Conservation (phyloP, 75 land plant genomes). For the Azolla pinnata region DNA sequence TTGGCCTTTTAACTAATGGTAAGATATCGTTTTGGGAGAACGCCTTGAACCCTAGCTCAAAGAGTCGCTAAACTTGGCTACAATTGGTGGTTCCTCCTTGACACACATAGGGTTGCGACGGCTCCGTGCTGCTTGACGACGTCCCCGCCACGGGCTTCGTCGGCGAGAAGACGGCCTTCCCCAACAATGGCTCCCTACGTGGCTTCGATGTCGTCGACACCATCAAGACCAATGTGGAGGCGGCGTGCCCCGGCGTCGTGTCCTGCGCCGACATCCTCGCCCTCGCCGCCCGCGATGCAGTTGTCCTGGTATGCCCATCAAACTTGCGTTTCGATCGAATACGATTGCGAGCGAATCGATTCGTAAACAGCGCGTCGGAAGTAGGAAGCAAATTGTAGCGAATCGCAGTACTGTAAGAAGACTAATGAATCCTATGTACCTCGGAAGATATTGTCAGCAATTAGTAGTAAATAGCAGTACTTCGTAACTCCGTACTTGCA, state of each 20-base stretch:
- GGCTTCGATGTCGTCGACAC: constrained; percentile 44
- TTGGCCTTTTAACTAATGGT: too few species aligned
- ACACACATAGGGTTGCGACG: constrained; percentile 50
- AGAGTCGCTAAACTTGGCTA: neutral
- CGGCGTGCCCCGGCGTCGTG: constrained; percentile 35
- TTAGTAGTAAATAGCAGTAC: too few species aligned
- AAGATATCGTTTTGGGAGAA: neutral
- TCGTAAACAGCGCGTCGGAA: too few species aligned
- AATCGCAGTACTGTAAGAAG: too few species aligned
- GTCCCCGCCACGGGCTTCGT: constrained; percentile 19
- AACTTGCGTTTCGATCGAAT: too few species aligned
- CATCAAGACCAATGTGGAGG: constrained; percentile 37
- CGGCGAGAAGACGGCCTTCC: constrained; percentile 29
- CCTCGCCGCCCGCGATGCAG: constrained; percentile 51
- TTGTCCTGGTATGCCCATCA: constrained; percentile 15
- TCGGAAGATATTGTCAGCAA: too few species aligned
- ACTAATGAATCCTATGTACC: too few species aligned
- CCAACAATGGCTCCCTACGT: constrained; percentile 27
- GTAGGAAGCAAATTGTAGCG: too few species aligned
- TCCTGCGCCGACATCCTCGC: constrained; percentile 66
- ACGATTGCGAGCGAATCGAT: too few species aligned
- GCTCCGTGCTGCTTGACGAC: constrained; percentile 29
- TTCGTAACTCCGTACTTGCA: too few species aligned
- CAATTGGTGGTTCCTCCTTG: neutral
- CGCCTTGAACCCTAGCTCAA: neutral